Evolutionary conservation across 192 early-diverging fungal genomes (phyloP), one percentile per base, ranked within the genome.

Genomic region (Funneliformis geosporum): DNA sequence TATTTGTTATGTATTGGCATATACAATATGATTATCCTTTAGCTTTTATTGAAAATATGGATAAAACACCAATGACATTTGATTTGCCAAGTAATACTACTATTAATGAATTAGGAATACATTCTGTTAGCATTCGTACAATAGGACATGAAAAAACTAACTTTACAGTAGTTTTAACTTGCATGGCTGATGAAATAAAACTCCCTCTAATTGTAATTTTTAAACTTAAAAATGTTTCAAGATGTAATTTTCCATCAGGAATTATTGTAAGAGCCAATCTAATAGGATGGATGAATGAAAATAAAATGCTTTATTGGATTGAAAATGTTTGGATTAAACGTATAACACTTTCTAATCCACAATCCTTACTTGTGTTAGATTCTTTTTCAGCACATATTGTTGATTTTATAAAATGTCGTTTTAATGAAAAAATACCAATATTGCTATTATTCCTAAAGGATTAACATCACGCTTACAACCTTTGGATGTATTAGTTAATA

Each of bases 1-100:
- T 9, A 38, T 74, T 60, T 60, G 59, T 74, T 59, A 25, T 74
- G 9, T 74, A 74, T 74, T 2, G n/a, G 55, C 14, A 11, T 3
- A 38, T 55, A 4, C 50, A 74, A 74, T 60, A 74, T 74, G 33
- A 74, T 60, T 74, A 74, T 74, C 33, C 55, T 44, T 38, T 74
- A 33, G 38, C 3, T 28, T 59, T 60, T 25, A 74, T 74, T 59
- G 50, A 50, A 14, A 74, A 74, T 60, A 74, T 74, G 47, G 18
- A 74, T 70, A 40, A 70, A 70, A 25, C 44, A 21, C 68, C 73
- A 60, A 4, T 74, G 16, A n/a, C 50, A 25, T 74, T 74, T 74
- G 50, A 74, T 60, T 25, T 74, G 28, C 55, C 50, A 3, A 74
- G 33, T 23, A 33, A 27, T 7, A 59, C 27, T 14, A 74, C 50